Evolutionary conservation across 768 basidiomycete genomes (phyloP).

Genomic region (Hypholoma fasciculare): DNA sequence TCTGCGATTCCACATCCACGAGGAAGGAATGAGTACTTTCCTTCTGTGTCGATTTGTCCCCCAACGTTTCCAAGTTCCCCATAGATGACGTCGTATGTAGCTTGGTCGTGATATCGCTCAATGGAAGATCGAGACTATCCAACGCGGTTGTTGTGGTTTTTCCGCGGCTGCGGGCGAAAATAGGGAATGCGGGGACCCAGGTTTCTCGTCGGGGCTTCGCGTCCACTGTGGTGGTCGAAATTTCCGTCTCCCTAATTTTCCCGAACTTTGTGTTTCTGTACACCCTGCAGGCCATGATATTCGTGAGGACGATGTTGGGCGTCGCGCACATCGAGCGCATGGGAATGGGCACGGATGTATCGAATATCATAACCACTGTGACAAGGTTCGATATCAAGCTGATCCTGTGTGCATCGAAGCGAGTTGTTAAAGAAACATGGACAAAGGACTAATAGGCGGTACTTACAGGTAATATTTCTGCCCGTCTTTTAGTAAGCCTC

Average conservation of each 20-base stretch:
- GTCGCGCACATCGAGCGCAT: constrained; percentile 8
- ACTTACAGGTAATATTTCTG: constrained; percentile 13
- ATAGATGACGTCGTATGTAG: not conserved
- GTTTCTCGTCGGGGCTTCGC: not conserved
- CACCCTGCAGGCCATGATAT: constrained; percentile 3
- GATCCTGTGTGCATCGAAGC: not conserved
- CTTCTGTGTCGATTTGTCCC: not conserved
- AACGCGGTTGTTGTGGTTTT: not conserved
- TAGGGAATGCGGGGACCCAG: not conserved
- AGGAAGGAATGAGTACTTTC: not conserved
- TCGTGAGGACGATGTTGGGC: constrained; percentile 6
- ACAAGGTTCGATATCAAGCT: constrained; percentile 1
- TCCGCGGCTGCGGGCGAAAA: not conserved
- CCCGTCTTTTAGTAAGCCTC: constrained; percentile 8
- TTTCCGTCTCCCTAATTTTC: not conserved
- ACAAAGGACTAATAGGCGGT: not conserved
- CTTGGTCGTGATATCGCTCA: constrained; percentile 5
- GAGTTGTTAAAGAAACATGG: not conserved
- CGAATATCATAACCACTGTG: constrained; percentile 1
- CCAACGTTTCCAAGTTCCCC: not conserved
- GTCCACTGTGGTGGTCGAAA: constrained; percentile 1
- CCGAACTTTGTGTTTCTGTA: constrained; percentile 6
- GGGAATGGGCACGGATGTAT: constrained; percentile 6
- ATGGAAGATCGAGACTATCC: not conserved
- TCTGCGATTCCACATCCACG: not conserved